Evolutionary conservation across 2,329 filamentous ascomycete genomes (phyloP).

Genomic region (Cercospora berteroae): DNA sequence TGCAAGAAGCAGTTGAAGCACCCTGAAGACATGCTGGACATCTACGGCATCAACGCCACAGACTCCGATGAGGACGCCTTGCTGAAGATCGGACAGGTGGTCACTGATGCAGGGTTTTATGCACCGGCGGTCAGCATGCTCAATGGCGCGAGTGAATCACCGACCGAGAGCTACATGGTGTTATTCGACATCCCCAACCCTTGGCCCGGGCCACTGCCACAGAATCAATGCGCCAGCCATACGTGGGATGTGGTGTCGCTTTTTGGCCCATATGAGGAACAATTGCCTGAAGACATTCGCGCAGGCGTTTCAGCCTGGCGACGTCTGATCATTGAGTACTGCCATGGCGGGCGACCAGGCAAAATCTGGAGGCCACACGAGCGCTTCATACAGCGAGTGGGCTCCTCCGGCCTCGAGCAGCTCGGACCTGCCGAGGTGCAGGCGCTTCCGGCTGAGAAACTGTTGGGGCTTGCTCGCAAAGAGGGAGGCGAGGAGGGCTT

Average conservation of each 20-base stretch:
- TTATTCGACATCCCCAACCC: neutral
- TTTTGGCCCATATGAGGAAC: neutral
- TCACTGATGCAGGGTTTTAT: neutral
- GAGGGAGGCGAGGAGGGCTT: neutral
- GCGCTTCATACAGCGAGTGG: neutral
- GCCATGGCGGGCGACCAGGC: neutral
- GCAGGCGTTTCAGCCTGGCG: neutral
- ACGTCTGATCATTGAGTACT: neutral
- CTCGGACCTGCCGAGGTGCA: neutral
- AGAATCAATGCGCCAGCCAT: neutral
- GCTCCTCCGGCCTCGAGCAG: neutral
- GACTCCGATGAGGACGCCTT: neutral
- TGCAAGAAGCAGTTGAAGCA: neutral
- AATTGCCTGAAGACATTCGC: neutral
- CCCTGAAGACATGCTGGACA: neutral
- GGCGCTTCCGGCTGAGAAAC: neutral
- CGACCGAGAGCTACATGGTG: neutral
- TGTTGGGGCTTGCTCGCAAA: neutral
- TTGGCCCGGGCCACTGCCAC: neutral
- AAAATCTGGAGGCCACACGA: neutral
- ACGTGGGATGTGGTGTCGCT: neutral
- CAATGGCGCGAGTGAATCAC: neutral
- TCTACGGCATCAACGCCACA: neutral
- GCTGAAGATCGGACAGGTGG: neutral
- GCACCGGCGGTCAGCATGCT: neutral